phyloP scores from a whole-genome alignment of 169 alveolate genomes.

The Plasmodium gallinaceum region DNA sequence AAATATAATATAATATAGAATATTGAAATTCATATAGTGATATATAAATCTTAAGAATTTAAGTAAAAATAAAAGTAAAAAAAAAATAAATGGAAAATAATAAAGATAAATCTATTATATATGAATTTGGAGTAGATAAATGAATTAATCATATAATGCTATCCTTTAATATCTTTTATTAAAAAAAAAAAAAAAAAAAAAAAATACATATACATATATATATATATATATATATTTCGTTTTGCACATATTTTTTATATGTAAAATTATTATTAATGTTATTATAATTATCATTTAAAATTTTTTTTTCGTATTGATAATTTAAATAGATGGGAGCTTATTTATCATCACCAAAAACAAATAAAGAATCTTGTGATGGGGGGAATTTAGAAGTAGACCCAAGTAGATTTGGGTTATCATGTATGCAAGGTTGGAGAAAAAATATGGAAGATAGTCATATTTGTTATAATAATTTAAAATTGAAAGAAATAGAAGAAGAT shows the following conservation, averaged over 20 bases:
- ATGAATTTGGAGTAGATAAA: too few relatives aligned
- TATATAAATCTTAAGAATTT: too few relatives aligned
- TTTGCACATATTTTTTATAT: not conserved
- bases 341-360: conserved; percentile 91
- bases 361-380: conserved; percentile 88
- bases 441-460: conserved; percentile 97
- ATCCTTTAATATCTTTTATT: too few relatives aligned
- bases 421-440: conserved; percentile 97
- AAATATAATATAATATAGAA: too few relatives aligned
- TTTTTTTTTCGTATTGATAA: not conserved
- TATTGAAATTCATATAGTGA: too few relatives aligned
- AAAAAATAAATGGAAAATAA: too few relatives aligned
- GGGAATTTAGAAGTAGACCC: conserved; percentile 86
- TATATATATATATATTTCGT: not conserved
- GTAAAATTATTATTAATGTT: not conserved
- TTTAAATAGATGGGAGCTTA: conserved; percentile 93
- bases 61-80: too few relatives aligned
- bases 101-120: too few relatives aligned
- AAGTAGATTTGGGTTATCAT: conserved; percentile 89
- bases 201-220: not conserved
- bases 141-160: too few relatives aligned
- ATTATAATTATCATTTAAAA: not conserved
- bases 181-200: too few relatives aligned
- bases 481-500: conserved; percentile 75
- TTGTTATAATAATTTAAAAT: conserved; percentile 61